Base-by-base conservation (phyloP, 257 asterid species). In the Prunella vulgaris region DNA sequence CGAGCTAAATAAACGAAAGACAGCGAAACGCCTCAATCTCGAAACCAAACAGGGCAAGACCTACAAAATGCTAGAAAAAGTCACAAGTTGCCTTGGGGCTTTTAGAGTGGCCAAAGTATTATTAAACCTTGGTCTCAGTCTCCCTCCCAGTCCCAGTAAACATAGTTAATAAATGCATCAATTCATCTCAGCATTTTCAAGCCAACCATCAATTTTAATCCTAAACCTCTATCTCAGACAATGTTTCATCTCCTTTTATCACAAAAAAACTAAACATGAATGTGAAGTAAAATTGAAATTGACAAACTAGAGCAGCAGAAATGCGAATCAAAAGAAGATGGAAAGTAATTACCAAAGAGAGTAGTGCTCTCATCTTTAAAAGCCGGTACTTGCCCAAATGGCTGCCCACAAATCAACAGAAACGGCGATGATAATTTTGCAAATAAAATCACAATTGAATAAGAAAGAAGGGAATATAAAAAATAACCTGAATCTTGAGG, bases 301-400 rank as follows among this genome's bases (percentile, higher is more conserved):
- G 28, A 25, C 12, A 42, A 42, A 42, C 7, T 14, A 42, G 51
- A 42, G 51, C 18, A 42, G 18, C 18, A 42, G 18, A 42, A 42
- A 42, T 14, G 51, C 7, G 14, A 40, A 3, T 4, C n/a, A 51
- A 49, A 24, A 14, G 37, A 49, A 33, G 13, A 60, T n/a, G 18
- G 57, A 15, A 64, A 32, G 3, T 10, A 32, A 13, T 76, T 85
- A 89, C 97, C 96, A 27, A 87, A 89, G 53, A 89, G 85, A 44
- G 86, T 80, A 60, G 89, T 80, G 77, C 75, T 81, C 12, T 86
- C 95, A 71, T 89, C 97, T 70, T 91, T 83, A 75, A 77, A 89
- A n/a, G 90, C 95, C 1, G 95, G 96, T 24, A 91, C 96, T 89
- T 89, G 95, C 48, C 96, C 96, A 73, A 91, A 91, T 48, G 97